Percentiles rank a stretch among this genome's conserved stretches.
These are phyloP conservation scores for Ceratonia siliqua DNA, from an alignment of 306 rosid species.

Conservation along the genomic window DNA sequence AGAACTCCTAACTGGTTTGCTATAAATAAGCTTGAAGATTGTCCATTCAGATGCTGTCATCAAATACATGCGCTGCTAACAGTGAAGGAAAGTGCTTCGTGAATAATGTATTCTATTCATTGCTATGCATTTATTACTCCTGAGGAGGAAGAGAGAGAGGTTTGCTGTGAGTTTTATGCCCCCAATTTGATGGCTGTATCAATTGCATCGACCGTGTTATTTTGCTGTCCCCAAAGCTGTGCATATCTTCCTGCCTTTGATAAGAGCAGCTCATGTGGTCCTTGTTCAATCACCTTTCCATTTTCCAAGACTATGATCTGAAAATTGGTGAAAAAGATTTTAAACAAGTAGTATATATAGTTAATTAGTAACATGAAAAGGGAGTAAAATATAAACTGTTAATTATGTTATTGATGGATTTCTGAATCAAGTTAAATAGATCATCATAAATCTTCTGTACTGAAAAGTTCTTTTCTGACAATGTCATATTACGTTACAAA, in stretches of 20 bases:
- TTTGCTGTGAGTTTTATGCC: conserved; percentile 33
- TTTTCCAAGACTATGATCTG: conserved; percentile 94
- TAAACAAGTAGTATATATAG: background rate
- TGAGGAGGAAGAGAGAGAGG: conserved; percentile 4
- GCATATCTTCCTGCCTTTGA: conserved; percentile 89
- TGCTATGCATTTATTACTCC: background rate
- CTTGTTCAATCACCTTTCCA: conserved; percentile 92
- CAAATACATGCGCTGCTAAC: conserved; percentile 8
- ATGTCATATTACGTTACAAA: background rate
- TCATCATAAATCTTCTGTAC: conserved; percentile 1
- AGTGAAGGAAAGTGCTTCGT: too few relatives aligned
- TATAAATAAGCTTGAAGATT: conserved; percentile 13
- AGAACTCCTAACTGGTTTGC: background rate
- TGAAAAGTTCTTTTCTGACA: background rate
- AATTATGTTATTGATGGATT: background rate
- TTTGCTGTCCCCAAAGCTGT: conserved; percentile 97
- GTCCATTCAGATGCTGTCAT: conserved; percentile 9
- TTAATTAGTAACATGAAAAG: background rate
- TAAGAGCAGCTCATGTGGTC: conserved; percentile 85
- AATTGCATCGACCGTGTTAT: conserved; percentile 70
- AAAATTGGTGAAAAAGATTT: conserved; percentile 19
- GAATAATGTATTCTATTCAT: background rate
- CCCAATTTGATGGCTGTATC: conserved; percentile 62
- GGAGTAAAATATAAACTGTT: background rate
- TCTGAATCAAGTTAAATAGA: background rate